Conservation (phyloP, 1,284 basidiomycete species). For the Stygiomarasmius scandens region DNA sequence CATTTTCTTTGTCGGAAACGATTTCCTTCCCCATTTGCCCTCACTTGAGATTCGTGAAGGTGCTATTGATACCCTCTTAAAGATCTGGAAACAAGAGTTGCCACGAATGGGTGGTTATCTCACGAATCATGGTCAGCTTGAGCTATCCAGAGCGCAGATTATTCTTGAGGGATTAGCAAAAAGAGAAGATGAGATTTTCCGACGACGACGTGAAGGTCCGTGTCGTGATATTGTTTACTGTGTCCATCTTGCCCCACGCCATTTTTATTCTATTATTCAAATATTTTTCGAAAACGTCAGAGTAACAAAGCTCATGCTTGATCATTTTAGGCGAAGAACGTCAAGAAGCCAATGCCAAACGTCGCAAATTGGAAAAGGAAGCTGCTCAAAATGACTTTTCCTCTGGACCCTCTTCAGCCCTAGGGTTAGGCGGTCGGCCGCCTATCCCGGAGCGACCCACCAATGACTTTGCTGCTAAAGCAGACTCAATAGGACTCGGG, state of each 20-base stretch:
- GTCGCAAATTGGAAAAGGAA: slow-evolving; percentile 80
- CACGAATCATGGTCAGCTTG: slow-evolving; percentile 91
- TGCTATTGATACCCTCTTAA: slow-evolving; percentile 94
- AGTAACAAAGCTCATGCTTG: slow-evolving; percentile 6
- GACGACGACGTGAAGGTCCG: slow-evolving; percentile 87
- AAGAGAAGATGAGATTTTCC: slow-evolving; percentile 96
- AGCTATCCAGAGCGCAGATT: slow-evolving; percentile 86
- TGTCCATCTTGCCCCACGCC: slow-evolving; percentile 17
- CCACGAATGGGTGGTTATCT: slow-evolving; percentile 96
- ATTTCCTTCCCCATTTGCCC: slow-evolving; percentile 98
- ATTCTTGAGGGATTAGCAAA: slow-evolving; percentile 94
- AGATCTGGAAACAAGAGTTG: slow-evolving; percentile 94
- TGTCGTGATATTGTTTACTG: slow-evolving; percentile 25
- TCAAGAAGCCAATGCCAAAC: slow-evolving; percentile 87
- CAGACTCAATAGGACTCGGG: slow-evolving; percentile 75
- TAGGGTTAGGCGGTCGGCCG: slow-evolving; percentile 52
- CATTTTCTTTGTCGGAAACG: slow-evolving; percentile 99
- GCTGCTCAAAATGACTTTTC: slow-evolving; percentile 47
- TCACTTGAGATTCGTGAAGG: slow-evolving; percentile 99
- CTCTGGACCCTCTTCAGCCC: slow-evolving; percentile 54
- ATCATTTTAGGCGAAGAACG: slow-evolving; percentile 80
- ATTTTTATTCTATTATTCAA: slow-evolving; percentile 17
- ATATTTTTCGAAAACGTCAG: slow-evolving; percentile 23
- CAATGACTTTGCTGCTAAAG: slow-evolving; percentile 69
- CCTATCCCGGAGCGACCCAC: slow-evolving; percentile 66